Conservation (phyloP, 805 yeast genomes). For the Ogataea wickerhamii region DNA sequence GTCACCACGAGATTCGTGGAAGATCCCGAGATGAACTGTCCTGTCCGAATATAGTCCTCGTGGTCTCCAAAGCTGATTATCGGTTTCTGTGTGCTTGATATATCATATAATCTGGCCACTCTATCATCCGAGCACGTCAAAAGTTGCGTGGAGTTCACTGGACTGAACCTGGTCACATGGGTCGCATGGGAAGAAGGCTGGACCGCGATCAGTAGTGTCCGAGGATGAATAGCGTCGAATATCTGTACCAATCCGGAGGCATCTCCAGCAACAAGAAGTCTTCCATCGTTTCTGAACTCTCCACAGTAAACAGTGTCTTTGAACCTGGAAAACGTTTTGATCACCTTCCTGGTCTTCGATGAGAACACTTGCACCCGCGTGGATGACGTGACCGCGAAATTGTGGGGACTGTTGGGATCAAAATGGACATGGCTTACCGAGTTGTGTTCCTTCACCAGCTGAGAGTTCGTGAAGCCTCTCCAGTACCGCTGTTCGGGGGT, state of each 20-base stretch:
- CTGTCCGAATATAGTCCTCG: constrained; percentile 84
- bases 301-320: constrained; percentile 91
- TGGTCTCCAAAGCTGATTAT: constrained; percentile 67
- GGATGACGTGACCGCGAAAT: constrained; percentile 89
- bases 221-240: constrained; percentile 72
- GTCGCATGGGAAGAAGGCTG: constrained; percentile 85
- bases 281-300: constrained; percentile 88
- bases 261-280: constrained; percentile 88
- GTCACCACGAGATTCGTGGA: constrained; percentile 73
- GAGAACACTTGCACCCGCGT: constrained; percentile 90
- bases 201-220: constrained; percentile 74
- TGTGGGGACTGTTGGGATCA: constrained; percentile 82
- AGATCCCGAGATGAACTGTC: constrained; percentile 62
- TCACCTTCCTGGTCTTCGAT: constrained; percentile 89
- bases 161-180: constrained; percentile 91
- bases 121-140: constrained; percentile 92
- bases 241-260: constrained; percentile 91
- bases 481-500: constrained; percentile 94
- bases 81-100: constrained; percentile 74
- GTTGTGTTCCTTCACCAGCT: constrained; percentile 88
- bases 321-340: constrained; percentile 80
- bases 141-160: constrained; percentile 66
- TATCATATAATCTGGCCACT: constrained; percentile 82
- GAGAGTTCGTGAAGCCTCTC: constrained; percentile 82
- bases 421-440: constrained; percentile 86